phyloP scores from a whole-genome alignment of 2,329 filamentous ascomycete species.

The Trichoderma cornu-damae region DNA sequence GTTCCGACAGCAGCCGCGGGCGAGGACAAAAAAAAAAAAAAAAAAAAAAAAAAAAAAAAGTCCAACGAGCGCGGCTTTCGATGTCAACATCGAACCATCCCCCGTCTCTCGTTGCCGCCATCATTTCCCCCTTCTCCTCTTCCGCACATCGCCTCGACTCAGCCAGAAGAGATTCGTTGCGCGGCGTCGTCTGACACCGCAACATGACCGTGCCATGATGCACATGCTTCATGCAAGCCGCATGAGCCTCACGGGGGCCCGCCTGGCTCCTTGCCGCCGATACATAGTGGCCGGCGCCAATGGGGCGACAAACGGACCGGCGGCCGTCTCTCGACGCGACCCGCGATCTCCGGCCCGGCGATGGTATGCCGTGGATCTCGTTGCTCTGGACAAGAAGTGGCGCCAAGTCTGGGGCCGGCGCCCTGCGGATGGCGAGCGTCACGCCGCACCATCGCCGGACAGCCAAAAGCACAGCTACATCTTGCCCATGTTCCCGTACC shows the following conservation, averaged over 20 bases:
- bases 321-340: slow-evolving; percentile 11
- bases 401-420: slow-evolving; percentile 39
- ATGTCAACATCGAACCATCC: slow-evolving; percentile 11
- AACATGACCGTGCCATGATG: slow-evolving; percentile 28
- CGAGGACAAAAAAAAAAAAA: no score
- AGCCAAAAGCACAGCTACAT: slow-evolving; percentile 55
- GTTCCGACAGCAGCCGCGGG: slow-evolving; percentile 4
- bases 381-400: slow-evolving; percentile 48
- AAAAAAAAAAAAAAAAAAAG: no score
- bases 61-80: background rate
- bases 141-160: background rate
- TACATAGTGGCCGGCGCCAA: background rate
- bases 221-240: slow-evolving; percentile 28
- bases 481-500: slow-evolving; percentile 90
- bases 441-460: slow-evolving; percentile 14
- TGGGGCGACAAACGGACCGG: slow-evolving; percentile 4
- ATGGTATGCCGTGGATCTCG: slow-evolving; percentile 44
- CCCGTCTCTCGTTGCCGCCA: background rate
- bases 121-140: background rate
- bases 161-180: background rate
- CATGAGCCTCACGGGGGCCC: slow-evolving; percentile 22
- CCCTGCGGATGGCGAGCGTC: slow-evolving; percentile 18
- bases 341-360: slow-evolving; percentile 23
- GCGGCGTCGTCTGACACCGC: background rate
- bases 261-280: slow-evolving; percentile 13